Base-by-base conservation (phyloP, 2,329 filamentous ascomycete species). In the Aspergillus uvarum region DNA sequence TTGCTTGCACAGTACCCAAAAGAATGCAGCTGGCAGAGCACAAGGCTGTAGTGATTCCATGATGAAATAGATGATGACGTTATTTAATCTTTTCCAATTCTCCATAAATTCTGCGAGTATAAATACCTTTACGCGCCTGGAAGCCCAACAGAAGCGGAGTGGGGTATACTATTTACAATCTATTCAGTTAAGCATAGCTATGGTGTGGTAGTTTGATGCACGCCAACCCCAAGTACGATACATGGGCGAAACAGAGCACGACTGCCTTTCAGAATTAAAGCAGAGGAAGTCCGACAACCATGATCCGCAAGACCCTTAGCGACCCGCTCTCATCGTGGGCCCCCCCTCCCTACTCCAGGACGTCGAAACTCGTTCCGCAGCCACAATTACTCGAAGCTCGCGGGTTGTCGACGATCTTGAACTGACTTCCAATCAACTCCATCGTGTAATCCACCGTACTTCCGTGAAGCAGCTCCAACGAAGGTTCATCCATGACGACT, bases 401-500 rank as follows among this genome's bases (percentile, higher is more conserved):
- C 0, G 95, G 95, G 72, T 98, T 99, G 69, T 96, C 93, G 62
- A 92, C 88, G 71, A 99, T 92, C 82, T 96, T 96, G 77, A 99
- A 99, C 79, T 98, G 93, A 70, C 89, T 91, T 26, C 90, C 90
- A 72, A 97, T 97, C 77, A 99, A 81, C 80, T 98, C 95, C 85
- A 90, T 95, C 0, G 93, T 97, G 72, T 93, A 99, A 73, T 99
- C 95, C 42, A 99, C 88, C 74, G 93, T 97, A 79, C 93, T 97
- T 10, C 94, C 95, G 72, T 92, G 93, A 59, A 99, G 78, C 56
- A 99, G 77, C 65, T 96, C 92, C 60, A 99, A 78, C 54, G 92
- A 96, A 2, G 92, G 86, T 66, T 89, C 86, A 72, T 99, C 95
- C 72, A 99, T 87, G 22, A 98, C 89, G 10, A 99, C 87, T 75